Conservation (phyloP, 78 protist species). For the Planoprotostelium fungivorum region DNA sequence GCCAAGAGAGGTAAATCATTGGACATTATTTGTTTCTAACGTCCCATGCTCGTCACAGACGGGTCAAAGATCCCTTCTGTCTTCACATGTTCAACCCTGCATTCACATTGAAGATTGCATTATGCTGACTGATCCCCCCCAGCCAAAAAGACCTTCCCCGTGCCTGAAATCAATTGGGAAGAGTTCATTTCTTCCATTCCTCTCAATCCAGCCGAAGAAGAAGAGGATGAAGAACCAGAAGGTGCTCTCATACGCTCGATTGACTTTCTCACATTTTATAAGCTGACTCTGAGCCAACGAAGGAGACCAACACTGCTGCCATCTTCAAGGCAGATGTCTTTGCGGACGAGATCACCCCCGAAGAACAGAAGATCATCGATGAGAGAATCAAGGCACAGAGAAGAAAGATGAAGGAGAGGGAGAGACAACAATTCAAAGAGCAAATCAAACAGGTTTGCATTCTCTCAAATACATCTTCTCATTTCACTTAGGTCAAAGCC, state of each 20-base stretch:
- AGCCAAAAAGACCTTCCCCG: neutral
- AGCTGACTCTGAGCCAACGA: no score
- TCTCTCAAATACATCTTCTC: neutral
- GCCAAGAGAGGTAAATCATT: neutral
- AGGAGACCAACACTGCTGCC: neutral
- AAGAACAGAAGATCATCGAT: neutral
- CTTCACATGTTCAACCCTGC: neutral
- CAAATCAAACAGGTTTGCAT: neutral
- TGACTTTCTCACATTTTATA: no score
- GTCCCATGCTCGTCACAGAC: neutral
- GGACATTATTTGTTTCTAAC: neutral
- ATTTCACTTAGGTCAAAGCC: neutral
- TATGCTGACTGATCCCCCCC: neutral
- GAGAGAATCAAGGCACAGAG: constrained; percentile 3
- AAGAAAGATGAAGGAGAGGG: neutral
- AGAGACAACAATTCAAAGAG: neutral
- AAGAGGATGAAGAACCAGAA: no score
- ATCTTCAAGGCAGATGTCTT: constrained; percentile 2
- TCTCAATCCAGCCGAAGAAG: no score
- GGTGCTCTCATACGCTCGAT: no score
- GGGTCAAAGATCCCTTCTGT: no score
- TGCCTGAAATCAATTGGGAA: no score
- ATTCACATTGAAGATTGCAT: no score
- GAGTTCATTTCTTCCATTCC: no score
- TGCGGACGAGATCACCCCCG: neutral